These are phyloP conservation scores for Osmanthus fragrans DNA, from an alignment of 257 asterid genomes.

Conservation along the genomic window DNA sequence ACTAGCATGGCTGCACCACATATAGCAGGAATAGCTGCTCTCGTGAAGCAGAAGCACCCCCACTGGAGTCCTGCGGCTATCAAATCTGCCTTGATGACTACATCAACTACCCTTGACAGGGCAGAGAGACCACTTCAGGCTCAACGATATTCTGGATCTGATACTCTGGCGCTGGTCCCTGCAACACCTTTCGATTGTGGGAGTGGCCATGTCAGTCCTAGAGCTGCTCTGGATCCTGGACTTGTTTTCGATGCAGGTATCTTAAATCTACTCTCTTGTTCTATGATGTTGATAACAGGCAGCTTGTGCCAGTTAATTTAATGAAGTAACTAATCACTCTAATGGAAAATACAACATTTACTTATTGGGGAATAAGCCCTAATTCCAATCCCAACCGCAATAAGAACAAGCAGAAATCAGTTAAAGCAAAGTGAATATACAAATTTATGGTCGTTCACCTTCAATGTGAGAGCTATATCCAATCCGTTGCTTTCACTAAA, in stretches of 20 bases:
- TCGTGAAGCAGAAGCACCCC: slow-evolving; percentile 80
- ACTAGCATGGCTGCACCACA: slow-evolving; percentile 97
- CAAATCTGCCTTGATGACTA: slow-evolving; percentile 84
- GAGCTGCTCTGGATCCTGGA: slow-evolving; percentile 94
- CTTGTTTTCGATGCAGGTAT: slow-evolving; percentile 77
- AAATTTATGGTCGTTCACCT: neutral
- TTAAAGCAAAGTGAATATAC: neutral
- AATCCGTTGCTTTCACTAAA: neutral
- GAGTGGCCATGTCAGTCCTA: slow-evolving; percentile 85
- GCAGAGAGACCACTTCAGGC: slow-evolving; percentile 86
- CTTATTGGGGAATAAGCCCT: neutral
- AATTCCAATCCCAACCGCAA: neutral
- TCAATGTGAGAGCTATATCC: neutral
- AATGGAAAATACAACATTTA: neutral
- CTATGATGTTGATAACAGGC: neutral
- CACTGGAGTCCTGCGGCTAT: slow-evolving; percentile 92
- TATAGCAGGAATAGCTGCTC: slow-evolving; percentile 90
- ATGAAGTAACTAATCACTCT: neutral
- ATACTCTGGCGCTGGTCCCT: slow-evolving; percentile 61
- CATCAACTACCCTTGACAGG: slow-evolving; percentile 71
- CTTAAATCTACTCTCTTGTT: neutral
- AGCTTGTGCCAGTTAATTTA: neutral
- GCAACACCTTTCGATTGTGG: slow-evolving; percentile 92
- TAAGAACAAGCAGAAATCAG: neutral
- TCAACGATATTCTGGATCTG: slow-evolving; percentile 66